Evolutionary conservation across 2,329 filamentous ascomycete genomes (phyloP), one percentile per base, ranked within the genome.

Genomic region (Xylaria sp.): DNA sequence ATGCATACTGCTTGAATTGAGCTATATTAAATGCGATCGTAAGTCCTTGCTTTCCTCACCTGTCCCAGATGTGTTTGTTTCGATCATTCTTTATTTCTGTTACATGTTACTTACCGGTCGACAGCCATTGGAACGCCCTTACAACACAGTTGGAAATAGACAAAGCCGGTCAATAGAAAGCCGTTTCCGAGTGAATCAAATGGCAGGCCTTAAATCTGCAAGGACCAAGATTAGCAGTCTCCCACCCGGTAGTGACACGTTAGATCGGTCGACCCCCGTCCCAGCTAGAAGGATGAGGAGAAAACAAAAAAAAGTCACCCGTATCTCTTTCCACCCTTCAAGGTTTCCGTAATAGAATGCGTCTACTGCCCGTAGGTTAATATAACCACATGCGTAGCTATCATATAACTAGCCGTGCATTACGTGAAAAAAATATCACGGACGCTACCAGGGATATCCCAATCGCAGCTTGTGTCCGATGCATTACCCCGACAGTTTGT

Each of bases 401-500:
- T 49, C 17, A 43, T 35, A 35, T 37, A 54, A 58, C 54, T 49
- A 29, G 43, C 35, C 37, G 21, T 46, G 44, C 37, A 27, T 62
- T 15, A 21, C 37, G 33, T 21, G 25, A 29, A 41, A 31, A 29
- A 41, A 59, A 23, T 47, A 55, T 41, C 54, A 62, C 41, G 33
- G 44, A 51, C 13, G 52, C 55, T 35, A 51, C 41, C 55, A 35
- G 55, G 46, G 44, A 40, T 40, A 43, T 31, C 38, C 31, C 51
- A 55, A 31, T 52, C 49, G 60, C 49, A 51, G 55, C 51, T 44
- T 25, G n/a, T 15, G 47, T 54, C 55, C 60, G 49, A 53, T 17
- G 19, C 17, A 33, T 53, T 31, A 29, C 21, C 27, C 21, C 19
- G 11, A 25, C 44, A 55, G 48, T 55, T 40, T 33, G 17, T n/a